These are phyloP conservation scores for Entonaema liquescens DNA, from an alignment of 495 filamentous ascomycete genomes.

Conservation along the genomic window DNA sequence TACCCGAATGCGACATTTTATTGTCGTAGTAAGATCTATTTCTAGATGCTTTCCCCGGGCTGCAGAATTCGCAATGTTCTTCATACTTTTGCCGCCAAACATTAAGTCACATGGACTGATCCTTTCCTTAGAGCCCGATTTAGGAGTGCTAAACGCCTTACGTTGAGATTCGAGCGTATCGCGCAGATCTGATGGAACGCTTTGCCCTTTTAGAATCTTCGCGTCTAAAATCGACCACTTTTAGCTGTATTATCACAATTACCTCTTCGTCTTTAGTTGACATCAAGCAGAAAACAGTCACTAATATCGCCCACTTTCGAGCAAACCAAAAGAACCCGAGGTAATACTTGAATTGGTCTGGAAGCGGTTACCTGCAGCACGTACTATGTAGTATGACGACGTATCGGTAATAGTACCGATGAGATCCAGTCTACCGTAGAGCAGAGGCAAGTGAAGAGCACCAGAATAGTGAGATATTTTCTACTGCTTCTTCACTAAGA, in stretches of 20 bases:
- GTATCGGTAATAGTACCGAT: conserved; percentile 5
- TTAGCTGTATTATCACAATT: not conserved
- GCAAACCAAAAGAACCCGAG: not conserved
- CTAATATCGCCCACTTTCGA: not conserved
- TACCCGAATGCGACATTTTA: not conserved
- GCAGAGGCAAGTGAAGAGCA: not conserved
- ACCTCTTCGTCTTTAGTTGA: not conserved
- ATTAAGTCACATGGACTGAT: not conserved
- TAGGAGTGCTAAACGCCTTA: not conserved
- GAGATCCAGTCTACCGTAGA: not conserved
- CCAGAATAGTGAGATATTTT: not conserved
- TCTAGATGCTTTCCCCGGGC: not conserved
- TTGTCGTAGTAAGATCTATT: not conserved
- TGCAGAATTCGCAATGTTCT: not conserved
- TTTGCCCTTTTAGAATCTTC: not conserved
- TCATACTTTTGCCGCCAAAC: not conserved
- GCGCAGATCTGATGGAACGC: not conserved
- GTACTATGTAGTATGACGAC: not conserved
- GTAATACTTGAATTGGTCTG: not conserved
- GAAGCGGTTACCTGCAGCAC: not conserved
- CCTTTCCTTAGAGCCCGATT: not conserved
- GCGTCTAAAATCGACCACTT: not conserved
- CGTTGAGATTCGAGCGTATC: conserved; percentile 7
- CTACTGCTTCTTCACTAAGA: too few species aligned
- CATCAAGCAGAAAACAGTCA: not conserved